Conservation (phyloP, 108 stramenopile species). For the Fragilaria crotonensis region DNA sequence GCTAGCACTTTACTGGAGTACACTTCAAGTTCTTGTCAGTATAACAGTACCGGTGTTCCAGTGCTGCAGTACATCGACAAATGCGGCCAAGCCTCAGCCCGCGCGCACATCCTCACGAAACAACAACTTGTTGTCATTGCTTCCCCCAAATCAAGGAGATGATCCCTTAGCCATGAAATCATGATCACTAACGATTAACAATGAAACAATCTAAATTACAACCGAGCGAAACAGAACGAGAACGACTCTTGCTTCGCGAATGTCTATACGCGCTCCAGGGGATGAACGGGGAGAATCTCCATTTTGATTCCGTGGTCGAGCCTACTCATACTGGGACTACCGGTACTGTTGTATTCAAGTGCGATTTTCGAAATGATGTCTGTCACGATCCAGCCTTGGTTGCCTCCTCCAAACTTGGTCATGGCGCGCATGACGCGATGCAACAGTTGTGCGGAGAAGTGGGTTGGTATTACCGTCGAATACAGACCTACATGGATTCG, state of each 20-base stretch:
- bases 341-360: too few species aligned
- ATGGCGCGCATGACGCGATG: slow-evolving; percentile 64
- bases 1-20: too few species aligned
- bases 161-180: too few species aligned
- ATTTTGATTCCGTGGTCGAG: neutral
- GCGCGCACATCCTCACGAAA: too few species aligned
- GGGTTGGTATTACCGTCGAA: slow-evolving; percentile 74
- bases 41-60: too few species aligned
- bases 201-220: slow-evolving; percentile 5
- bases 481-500: slow-evolving; percentile 38
- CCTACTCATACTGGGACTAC: too few species aligned
- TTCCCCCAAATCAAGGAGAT: too few species aligned
- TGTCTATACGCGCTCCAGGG: slow-evolving; percentile 47
- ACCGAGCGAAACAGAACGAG: slow-evolving; percentile 30
- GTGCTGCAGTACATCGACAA: too few species aligned
- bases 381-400: neutral
- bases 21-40: too few species aligned
- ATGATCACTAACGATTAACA: neutral
- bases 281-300: slow-evolving; percentile 28
- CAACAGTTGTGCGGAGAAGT: slow-evolving; percentile 66
- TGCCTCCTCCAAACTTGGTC: slow-evolving; percentile 37
- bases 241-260: slow-evolving; percentile 34
- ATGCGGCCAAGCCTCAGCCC: too few species aligned
- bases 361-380: neutral
- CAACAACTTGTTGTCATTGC: too few species aligned